A percentile compares a stretch with the other conserved stretches of the same genome.
These are phyloP conservation scores for Hanseniaspora guilliermondii DNA, from an alignment of 805 yeast genomes.

Conservation along the genomic window DNA sequence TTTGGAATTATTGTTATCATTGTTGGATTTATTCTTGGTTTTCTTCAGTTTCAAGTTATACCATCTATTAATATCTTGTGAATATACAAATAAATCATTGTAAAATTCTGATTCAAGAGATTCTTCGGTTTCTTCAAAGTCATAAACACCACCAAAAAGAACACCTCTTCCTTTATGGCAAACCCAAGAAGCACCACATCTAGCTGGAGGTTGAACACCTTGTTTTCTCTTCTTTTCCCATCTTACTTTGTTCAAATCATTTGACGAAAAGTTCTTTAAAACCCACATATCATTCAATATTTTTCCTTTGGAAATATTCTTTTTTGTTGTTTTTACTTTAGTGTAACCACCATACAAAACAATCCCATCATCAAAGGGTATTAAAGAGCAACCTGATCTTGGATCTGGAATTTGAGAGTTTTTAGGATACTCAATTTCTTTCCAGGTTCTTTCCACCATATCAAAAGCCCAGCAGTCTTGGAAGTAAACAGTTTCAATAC, in stretches of 20 bases:
- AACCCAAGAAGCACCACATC: constrained; percentile 90
- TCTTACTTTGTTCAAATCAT: constrained; percentile 52
- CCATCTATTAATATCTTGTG: constrained; percentile 82
- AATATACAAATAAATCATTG: constrained; percentile 70
- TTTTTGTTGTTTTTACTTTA: constrained; percentile 69
- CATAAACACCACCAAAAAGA: constrained; percentile 90
- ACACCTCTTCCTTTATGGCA: constrained; percentile 85
- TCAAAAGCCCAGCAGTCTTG: constrained; percentile 89
- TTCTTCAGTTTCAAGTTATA: constrained; percentile 52
- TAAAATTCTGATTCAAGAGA: constrained; percentile 71
- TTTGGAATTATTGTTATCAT: constrained; percentile 29
- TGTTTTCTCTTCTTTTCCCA: constrained; percentile 87
- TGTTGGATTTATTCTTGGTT: constrained; percentile 34
- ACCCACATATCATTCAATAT: constrained; percentile 78
- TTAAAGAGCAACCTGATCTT: constrained; percentile 81
- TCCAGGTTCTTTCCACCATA: constrained; percentile 80
- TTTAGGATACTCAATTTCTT: constrained; percentile 72
- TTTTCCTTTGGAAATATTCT: constrained; percentile 83
- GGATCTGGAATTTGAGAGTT: constrained; percentile 77
- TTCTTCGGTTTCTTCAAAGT: constrained; percentile 91
- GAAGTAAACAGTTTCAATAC: constrained; percentile 68
- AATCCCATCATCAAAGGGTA: constrained; percentile 72
- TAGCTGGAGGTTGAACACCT: constrained; percentile 80
- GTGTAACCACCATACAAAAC: constrained; percentile 87
- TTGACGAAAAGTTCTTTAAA: constrained; percentile 58